Conservation (phyloP, 495 filamentous ascomycete genomes). For the Penicillium angulare region DNA sequence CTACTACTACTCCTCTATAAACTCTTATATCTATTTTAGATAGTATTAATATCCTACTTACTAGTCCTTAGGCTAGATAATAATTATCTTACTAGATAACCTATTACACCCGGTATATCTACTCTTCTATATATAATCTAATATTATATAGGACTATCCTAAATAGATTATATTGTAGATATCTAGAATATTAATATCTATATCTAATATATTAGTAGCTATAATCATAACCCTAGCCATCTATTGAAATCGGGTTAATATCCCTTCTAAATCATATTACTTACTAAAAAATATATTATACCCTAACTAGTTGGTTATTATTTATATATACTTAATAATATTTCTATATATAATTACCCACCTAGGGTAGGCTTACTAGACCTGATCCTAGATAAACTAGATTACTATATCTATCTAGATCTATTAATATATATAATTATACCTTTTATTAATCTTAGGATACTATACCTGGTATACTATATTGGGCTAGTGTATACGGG, state of each 20-base stretch:
- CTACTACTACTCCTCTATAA: not conserved
- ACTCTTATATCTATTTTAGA: not conserved
- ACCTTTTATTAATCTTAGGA: not conserved
- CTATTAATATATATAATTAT: not conserved
- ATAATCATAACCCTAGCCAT: not conserved
- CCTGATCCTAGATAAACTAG: not conserved
- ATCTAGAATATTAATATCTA: not conserved
- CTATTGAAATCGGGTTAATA: not conserved
- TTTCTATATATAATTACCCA: not conserved
- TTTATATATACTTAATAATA: not conserved
- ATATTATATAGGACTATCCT: not conserved
- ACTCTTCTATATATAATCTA: not conserved
- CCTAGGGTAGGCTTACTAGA: not conserved
- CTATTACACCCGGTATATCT: not conserved
- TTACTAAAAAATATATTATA: not conserved
- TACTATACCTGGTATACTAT: not conserved
- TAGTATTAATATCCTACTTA: not conserved
- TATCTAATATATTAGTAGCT: not conserved
- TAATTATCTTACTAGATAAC: not conserved
- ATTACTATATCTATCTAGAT: not conserved
- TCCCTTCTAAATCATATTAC: not conserved
- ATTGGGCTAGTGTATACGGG: not conserved
- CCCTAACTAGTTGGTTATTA: not conserved
- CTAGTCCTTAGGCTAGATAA: not conserved
- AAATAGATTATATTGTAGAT: not conserved